These are phyloP conservation scores for Penicillium soppii DNA, from an alignment of 495 filamentous ascomycete genomes.

Conservation along the genomic window DNA sequence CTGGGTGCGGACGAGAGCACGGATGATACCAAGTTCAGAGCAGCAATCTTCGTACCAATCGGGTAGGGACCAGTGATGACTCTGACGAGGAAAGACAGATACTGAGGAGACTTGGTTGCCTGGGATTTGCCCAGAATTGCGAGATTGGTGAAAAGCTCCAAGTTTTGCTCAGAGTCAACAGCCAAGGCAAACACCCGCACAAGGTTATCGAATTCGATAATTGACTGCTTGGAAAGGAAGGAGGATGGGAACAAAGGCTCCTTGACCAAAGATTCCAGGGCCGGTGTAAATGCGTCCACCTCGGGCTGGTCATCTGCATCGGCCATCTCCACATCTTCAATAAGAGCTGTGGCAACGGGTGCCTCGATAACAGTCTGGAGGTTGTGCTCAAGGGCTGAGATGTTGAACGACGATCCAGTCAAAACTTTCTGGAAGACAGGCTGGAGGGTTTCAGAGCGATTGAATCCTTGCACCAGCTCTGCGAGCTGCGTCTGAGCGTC, in stretches of 20 bases:
- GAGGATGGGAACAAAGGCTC: constrained; percentile 30
- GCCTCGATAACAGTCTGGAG: constrained; percentile 64
- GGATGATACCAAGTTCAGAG: constrained; percentile 58
- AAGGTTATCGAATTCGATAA: constrained; percentile 53
- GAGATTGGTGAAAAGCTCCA: constrained; percentile 57
- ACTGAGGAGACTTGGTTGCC: constrained; percentile 60
- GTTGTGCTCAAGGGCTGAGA: constrained; percentile 67
- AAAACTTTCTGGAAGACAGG: constrained; percentile 59
- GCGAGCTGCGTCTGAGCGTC: constrained; percentile 62
- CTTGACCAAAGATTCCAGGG: constrained; percentile 33
- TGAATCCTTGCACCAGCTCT: constrained; percentile 60
- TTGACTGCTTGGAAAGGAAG: constrained; percentile 35
- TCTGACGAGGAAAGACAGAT: constrained; percentile 72
- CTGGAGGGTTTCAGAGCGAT: constrained; percentile 50
- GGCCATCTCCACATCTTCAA: constrained; percentile 55
- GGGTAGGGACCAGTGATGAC: constrained; percentile 73
- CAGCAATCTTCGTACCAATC: constrained; percentile 61
- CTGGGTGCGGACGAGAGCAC: constrained; percentile 50
- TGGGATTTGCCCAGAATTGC: constrained; percentile 56
- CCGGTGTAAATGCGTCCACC: constrained; percentile 39
- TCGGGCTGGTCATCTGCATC: constrained; percentile 35
- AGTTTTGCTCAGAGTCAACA: constrained; percentile 44
- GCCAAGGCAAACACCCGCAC: constrained; percentile 63
- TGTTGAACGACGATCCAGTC: constrained; percentile 59
- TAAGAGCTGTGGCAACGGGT: constrained; percentile 28